Conservation (phyloP, 2,329 filamentous ascomycete species). For the Colletotrichum sp. region DNA sequence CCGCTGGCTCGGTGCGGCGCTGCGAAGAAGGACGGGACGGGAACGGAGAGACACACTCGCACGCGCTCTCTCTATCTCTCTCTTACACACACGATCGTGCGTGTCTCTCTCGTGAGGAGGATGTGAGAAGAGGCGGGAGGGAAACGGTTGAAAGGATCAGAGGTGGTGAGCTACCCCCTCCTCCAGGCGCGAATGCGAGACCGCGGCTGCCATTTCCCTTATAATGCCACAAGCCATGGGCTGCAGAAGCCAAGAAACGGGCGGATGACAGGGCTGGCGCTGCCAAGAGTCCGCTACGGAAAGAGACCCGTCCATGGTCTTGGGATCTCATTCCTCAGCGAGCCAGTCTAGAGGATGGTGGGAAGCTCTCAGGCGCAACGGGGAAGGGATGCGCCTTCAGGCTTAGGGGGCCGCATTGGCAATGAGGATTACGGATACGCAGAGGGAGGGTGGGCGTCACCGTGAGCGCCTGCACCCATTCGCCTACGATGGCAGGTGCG, state of each 20-base stretch:
- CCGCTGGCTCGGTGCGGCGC: not conserved
- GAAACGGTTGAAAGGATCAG: not conserved
- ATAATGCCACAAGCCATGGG: conserved; percentile 3
- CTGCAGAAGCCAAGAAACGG: conserved; percentile 7
- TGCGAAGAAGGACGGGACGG: not conserved
- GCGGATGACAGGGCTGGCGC: conserved; percentile 17
- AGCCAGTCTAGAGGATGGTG: not conserved
- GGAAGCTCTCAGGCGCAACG: not conserved
- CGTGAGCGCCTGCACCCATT: not conserved
- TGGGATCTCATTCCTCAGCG: conserved; percentile 6
- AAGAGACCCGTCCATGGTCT: conserved; percentile 10
- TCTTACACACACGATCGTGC: not conserved
- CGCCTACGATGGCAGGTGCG: not conserved
- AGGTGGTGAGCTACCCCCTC: not conserved
- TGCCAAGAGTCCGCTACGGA: conserved; percentile 18
- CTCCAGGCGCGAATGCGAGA: not conserved
- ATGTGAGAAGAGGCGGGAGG: not conserved
- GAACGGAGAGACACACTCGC: not conserved
- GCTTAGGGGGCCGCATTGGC: not conserved
- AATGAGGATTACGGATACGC: not conserved
- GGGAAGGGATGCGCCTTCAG: not conserved
- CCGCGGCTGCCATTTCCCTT: conserved; percentile 17
- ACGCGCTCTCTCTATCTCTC: not conserved
- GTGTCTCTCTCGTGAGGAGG: not conserved
- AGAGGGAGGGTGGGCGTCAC: not conserved